These are phyloP conservation scores for Neoconidiobolus thromboides DNA, from an alignment of 371 early-diverging fungal species.

Conservation along the genomic window DNA sequence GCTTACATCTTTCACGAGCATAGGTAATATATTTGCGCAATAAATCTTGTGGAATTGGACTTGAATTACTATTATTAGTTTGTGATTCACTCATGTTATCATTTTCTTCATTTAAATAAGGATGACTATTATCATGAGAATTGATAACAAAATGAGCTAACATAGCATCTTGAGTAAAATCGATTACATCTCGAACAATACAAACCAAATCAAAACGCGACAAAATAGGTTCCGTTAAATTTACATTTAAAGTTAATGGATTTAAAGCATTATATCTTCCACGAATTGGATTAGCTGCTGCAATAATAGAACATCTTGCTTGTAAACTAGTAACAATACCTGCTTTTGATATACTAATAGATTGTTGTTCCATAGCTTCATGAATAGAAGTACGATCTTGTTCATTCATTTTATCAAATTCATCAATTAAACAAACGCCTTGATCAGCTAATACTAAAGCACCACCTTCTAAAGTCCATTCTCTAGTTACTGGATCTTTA, in stretches of 20 bases:
- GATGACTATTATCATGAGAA: constrained; percentile 82
- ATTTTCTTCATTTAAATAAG: constrained; percentile 22
- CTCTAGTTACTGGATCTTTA: constrained; percentile 90
- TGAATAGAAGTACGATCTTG: constrained; percentile 88
- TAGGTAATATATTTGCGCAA: constrained; percentile 60
- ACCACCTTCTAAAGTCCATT: constrained; percentile 99
- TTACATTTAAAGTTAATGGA: constrained; percentile 96
- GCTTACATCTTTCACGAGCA: constrained; percentile 74
- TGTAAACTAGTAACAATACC: constrained; percentile 94
- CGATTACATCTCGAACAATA: constrained; percentile 88
- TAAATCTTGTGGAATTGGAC: too few species aligned
- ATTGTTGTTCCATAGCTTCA: constrained; percentile 99
- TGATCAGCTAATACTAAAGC: constrained; percentile 97
- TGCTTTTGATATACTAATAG: constrained; percentile 96
- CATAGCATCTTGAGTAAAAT: constrained; percentile 69
- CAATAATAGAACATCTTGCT: constrained; percentile 91
- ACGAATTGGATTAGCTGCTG: constrained; percentile 97
- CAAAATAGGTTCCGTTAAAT: constrained; percentile 96
- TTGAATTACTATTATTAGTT: too few species aligned
- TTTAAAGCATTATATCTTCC: constrained; percentile 94
- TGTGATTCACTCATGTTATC: background rate
- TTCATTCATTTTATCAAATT: constrained; percentile 99
- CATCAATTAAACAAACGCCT: constrained; percentile 97
- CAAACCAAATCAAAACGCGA: constrained; percentile 99
- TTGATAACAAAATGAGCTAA: constrained; percentile 92